These are phyloP conservation scores for Naganishia sp. DNA, from an alignment of 1,284 basidiomycete genomes.

Conservation along the genomic window DNA sequence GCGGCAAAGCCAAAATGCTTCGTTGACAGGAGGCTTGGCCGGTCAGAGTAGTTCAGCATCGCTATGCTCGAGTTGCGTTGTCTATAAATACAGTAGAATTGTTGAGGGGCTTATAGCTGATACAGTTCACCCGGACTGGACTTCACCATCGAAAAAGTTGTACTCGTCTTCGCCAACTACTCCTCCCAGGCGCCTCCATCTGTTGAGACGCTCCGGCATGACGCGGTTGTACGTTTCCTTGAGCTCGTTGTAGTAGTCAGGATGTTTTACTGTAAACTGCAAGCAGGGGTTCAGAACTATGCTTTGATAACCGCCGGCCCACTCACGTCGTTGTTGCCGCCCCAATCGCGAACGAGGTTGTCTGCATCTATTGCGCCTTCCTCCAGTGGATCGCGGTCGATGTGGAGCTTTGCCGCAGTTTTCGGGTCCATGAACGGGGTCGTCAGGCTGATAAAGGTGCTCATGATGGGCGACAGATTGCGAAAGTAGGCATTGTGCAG, in stretches of 20 bases:
- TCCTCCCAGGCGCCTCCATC: constrained; percentile 23
- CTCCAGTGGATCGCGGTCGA: constrained; percentile 24
- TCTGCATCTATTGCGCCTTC: constrained; percentile 17
- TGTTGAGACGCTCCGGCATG: constrained; percentile 16
- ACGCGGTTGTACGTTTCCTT: constrained; percentile 2
- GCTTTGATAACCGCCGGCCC: background rate
- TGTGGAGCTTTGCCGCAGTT: constrained; percentile 23
- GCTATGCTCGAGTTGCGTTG: background rate
- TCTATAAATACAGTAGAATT: background rate
- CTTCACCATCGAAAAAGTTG: constrained; percentile 24
- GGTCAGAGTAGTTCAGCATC: background rate
- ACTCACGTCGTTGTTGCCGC: constrained; percentile 26
- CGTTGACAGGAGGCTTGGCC: no score
- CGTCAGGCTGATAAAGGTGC: constrained; percentile 25
- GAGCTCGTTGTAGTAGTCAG: constrained; percentile 21
- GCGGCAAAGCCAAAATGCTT: no score
- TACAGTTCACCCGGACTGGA: constrained; percentile 4
- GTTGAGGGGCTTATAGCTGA: background rate
- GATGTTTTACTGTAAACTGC: constrained; percentile 24
- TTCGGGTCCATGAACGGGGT: constrained; percentile 32
- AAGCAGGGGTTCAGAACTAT: background rate
- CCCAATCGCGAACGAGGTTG: constrained; percentile 22
- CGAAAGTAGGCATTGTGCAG: constrained; percentile 32
- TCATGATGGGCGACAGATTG: constrained; percentile 27
- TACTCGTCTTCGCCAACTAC: constrained; percentile 26